Conservation (phyloP, 768 basidiomycete species). For the Suillus lakei region DNA sequence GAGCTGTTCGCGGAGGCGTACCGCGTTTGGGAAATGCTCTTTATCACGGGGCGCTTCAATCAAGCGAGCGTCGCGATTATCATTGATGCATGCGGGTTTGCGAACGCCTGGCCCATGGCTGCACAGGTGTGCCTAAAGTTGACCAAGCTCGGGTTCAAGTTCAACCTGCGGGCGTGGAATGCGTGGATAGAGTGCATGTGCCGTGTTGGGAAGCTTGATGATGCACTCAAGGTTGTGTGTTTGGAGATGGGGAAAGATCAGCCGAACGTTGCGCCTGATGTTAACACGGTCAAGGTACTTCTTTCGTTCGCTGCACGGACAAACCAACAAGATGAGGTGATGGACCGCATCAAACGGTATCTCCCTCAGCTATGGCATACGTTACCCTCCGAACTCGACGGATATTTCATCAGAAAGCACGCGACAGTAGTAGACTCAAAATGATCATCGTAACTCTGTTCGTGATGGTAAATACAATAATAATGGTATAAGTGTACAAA, state of each 20-base stretch:
- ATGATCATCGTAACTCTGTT: slow-evolving; percentile 22
- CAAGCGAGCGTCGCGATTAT: slow-evolving; percentile 78
- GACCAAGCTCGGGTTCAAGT: slow-evolving; percentile 48
- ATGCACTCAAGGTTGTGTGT: slow-evolving; percentile 69
- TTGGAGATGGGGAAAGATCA: slow-evolving; percentile 61
- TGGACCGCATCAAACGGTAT: slow-evolving; percentile 48
- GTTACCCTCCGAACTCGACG: slow-evolving; percentile 26
- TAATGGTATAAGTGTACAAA: slow-evolving; percentile 38
- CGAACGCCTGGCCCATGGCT: slow-evolving; percentile 55
- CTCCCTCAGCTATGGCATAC: slow-evolving; percentile 42
- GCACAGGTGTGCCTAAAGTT: slow-evolving; percentile 59
- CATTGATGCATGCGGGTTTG: slow-evolving; percentile 80
- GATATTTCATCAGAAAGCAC: slow-evolving; percentile 20
- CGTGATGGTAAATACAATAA: slow-evolving; percentile 25
- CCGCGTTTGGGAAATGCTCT: slow-evolving; percentile 80
- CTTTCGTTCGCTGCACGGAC: slow-evolving; percentile 54
- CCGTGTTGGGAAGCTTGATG: slow-evolving; percentile 63
- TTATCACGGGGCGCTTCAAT: slow-evolving; percentile 60
- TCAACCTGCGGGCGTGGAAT: slow-evolving; percentile 78
- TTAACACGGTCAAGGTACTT: slow-evolving; percentile 55
- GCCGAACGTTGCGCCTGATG: slow-evolving; percentile 50
- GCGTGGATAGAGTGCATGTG: slow-evolving; percentile 88
- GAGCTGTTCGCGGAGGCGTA: slow-evolving; percentile 73
- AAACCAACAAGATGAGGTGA: slow-evolving; percentile 49
- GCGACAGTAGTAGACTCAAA: slow-evolving; percentile 5